Evolutionary conservation across 78 protist species (phyloP), one percentile per base, ranked within the genome.

Genomic region (Emiliania huxleyi): DNA sequence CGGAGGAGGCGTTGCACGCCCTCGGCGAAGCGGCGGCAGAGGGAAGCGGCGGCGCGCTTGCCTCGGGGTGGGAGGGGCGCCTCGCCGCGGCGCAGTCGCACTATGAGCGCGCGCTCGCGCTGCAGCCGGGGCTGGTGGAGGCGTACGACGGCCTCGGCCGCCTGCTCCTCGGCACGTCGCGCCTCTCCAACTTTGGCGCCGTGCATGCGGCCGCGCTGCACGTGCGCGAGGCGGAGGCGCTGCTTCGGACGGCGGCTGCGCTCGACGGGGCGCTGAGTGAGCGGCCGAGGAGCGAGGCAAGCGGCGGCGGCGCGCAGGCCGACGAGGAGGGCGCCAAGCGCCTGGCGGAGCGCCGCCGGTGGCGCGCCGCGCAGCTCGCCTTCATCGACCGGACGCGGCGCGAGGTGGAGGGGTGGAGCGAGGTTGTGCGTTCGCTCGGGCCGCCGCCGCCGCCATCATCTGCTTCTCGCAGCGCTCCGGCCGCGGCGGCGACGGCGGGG

Each of bases 141-240:
- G 81, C 43, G 81, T 71, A 71, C 42, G 81, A 71, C 23, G 44
- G 81, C 18, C 45, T 71, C 23, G 81, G 42, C 21, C 35, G 42
- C 18, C 81, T 71, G 42, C 81, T 71, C 19, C 81, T 71, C 29
- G 81, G 81, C 45, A 18, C 21, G 42, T 71, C 81, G 2, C 37
- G 81, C 18, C 81, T 71, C n/a, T 35, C 81, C 81, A 71, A 71
- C 42, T 71, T 37, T 35, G 81, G 81, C 81, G 81, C 81, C 40
- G 29, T 6, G 3, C 23, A 4, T 8, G 81, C 81, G 25, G 81
- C 45, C 18, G 81, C 81, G 3, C 81, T 71, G 2, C 5, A 71
- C 42, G 18, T 35, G 21, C n/a, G 21, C 42, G 81, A 71, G 5
- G 81, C 81, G 42, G 29, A n/a, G 21, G 1, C 33, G 81, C 81